phyloP scores from a whole-genome alignment of 2,329 filamentous ascomycete genomes.

The Fusarium newnesense region DNA sequence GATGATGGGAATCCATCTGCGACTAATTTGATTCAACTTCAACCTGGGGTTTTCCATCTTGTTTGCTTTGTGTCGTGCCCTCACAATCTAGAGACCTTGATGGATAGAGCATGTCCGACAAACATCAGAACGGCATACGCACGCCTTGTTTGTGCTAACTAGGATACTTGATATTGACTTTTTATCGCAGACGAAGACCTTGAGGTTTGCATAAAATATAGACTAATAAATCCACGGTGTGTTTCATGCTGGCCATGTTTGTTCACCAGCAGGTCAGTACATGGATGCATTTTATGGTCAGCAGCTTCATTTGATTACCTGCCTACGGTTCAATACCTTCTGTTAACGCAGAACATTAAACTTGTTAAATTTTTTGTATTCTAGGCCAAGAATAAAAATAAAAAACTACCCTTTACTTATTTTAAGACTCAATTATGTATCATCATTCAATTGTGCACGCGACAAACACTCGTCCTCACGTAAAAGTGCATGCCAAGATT shows the following conservation, averaged over 20 bases:
- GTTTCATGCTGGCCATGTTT: accelerated
- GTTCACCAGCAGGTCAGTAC: accelerated
- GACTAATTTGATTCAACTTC: background rate
- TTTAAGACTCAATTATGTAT: accelerated
- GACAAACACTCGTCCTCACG: background rate
- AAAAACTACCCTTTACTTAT: accelerated
- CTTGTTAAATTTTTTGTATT: accelerated
- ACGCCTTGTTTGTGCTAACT: background rate
- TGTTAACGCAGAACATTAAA: background rate
- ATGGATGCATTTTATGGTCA: accelerated
- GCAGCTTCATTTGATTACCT: background rate
- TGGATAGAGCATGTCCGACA: background rate
- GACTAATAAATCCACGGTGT: accelerated
- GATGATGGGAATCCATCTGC: accelerated
- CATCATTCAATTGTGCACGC: background rate
- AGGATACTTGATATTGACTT: background rate
- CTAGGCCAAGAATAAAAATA: background rate
- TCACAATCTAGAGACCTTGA: background rate
- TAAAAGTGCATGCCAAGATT: background rate
- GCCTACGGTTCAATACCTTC: accelerated
- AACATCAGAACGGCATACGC: too few relatives aligned
- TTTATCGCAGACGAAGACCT: background rate
- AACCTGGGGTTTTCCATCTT: accelerated
- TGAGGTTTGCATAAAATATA: background rate
- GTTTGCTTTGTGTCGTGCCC: background rate